Evolutionary conservation across 305 asterid genomes (phyloP), one percentile per base, ranked within the genome.

Genomic region (Fraxinus nigra): DNA sequence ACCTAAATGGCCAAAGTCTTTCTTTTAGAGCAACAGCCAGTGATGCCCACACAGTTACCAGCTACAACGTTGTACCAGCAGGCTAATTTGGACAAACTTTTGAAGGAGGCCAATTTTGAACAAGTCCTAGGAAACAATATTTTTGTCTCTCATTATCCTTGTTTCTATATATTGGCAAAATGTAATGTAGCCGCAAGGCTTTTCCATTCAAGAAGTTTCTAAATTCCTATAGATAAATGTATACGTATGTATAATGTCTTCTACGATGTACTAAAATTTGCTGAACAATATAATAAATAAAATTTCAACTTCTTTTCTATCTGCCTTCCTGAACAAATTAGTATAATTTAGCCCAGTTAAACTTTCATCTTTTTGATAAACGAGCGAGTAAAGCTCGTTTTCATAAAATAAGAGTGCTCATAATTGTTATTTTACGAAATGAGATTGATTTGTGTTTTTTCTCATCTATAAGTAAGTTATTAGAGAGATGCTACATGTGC

Each of bases 71-170:
- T n/a, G 79, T 54, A 3, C 84, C 82, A 32, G 46, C 82, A 14
- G 48, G 32, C 24, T 84, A 78, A 43, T 84, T 80, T 33, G 84
- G 84, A 32, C 84, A 84, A 77, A 80, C 82, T 59, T 84, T 80
- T 72, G 76, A 78, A 82, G 85, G 85, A n/a, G 82, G 38, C 34
- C 82, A 82, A 59, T 51, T 82, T 65, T 65, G 72, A 63, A 22
- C n/a, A 61, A 61, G 32, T 22, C 72, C 65, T 78, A 34, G 34
- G 51, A 78, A 48, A 46, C 13, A 24, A 48, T 26, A 46, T 10
- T 76, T 4, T 3, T 48, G 20, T 51, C 61, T 48, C 61, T 51
- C 56, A 26, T 28, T 22, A 7, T 11, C 33, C 26, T 6, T 9
- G 78, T 18, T 11, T 20, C 18, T 1, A 51, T 16, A 51, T 16